Evolutionary conservation across 768 basidiomycete genomes (phyloP).

Genomic region (Scleroderma bovista): DNA sequence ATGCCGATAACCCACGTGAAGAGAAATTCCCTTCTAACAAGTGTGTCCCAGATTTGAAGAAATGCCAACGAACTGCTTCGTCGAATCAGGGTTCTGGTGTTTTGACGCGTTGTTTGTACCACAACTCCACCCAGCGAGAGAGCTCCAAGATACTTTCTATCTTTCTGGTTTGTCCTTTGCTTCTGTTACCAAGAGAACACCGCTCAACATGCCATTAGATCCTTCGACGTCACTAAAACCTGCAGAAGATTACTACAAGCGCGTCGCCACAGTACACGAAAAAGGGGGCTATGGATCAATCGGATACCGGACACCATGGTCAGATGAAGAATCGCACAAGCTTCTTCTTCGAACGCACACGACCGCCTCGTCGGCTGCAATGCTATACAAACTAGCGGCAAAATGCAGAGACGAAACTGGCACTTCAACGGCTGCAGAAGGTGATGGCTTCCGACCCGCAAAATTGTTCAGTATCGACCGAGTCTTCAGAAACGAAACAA

Average conservation of each 20-base stretch:
- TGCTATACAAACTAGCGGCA: constrained; percentile 92
- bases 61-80: constrained; percentile 95
- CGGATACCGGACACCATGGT: constrained; percentile 98
- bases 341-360: constrained; percentile 95
- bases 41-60: constrained; percentile 74
- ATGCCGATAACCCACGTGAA: neutral
- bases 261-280: constrained; percentile 79
- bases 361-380: constrained; percentile 87
- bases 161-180: constrained; percentile 62
- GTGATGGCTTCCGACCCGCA: constrained; percentile 83
- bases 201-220: constrained; percentile 40
- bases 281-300: constrained; percentile 86
- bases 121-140: constrained; percentile 97
- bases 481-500: constrained; percentile 97
- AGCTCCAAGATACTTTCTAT: constrained; percentile 98
- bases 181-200: neutral
- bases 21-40: neutral
- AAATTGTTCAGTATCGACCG: constrained; percentile 97
- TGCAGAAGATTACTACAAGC: constrained; percentile 76
- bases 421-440: no score
- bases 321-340: constrained; percentile 84
- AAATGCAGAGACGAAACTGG: constrained; percentile 59
- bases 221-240: constrained; percentile 73
- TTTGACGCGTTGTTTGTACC: constrained; percentile 98
- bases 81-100: constrained; percentile 99